A percentile compares a stretch with the other conserved stretches of the same genome.
phyloP scores from a whole-genome alignment of 1,284 basidiomycete genomes.

The Puccinia hordei region DNA sequence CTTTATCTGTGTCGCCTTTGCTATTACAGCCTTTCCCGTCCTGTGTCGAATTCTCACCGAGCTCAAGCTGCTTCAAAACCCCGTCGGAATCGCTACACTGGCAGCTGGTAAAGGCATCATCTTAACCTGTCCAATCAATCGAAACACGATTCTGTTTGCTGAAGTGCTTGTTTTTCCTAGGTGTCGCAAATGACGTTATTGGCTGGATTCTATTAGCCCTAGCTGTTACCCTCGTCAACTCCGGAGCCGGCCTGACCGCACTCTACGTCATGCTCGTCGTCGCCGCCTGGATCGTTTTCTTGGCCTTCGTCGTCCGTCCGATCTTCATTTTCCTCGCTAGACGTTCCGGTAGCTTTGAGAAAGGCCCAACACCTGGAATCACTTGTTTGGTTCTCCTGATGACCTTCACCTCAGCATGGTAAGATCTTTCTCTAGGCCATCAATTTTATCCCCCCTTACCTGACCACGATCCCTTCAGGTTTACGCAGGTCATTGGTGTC shows the following conservation, averaged over 20 bases:
- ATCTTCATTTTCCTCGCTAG: conserved; percentile 39
- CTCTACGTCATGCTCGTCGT: conserved; percentile 45
- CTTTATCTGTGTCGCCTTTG: conserved; percentile 78
- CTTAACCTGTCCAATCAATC: not conserved
- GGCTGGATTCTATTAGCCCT: conserved; percentile 73
- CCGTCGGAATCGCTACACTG: conserved; percentile 87
- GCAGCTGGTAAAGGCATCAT: conserved; percentile 68
- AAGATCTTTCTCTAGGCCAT: conserved; percentile 48
- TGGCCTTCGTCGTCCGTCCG: conserved; percentile 39
- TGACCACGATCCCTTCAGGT: conserved; percentile 55
- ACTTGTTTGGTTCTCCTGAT: conserved; percentile 47
- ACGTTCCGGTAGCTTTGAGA: conserved; percentile 43
- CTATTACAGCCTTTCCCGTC: conserved; percentile 76
- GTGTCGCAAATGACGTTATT: conserved; percentile 83
- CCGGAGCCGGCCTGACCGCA: conserved; percentile 68
- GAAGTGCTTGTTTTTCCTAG: conserved; percentile 23
- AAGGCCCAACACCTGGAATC: conserved; percentile 42
- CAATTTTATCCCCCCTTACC: conserved; percentile 56
- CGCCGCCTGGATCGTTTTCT: conserved; percentile 36
- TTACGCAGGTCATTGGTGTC: conserved; percentile 58
- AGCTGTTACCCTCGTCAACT: conserved; percentile 86
- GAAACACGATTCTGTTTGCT: not conserved
- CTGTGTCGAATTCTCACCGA: conserved; percentile 82
- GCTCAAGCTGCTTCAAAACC: conserved; percentile 77
- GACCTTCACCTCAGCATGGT: conserved; percentile 49